phyloP scores from a whole-genome alignment of 345 rosid genomes.

The Cardamine occulta region DNA sequence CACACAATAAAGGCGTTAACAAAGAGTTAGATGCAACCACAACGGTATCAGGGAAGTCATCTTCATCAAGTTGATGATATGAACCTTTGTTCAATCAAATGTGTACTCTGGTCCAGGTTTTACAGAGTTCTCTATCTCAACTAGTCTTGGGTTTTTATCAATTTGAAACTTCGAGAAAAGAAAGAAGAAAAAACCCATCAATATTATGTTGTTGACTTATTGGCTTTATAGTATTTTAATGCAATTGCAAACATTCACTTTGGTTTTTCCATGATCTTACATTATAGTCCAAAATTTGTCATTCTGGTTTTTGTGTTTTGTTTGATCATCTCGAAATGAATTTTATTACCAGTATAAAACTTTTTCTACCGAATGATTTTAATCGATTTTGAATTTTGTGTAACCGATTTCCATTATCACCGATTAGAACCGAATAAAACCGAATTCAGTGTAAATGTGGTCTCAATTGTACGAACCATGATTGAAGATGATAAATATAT shows the following conservation, averaged over 20 bases:
- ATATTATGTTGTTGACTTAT: background rate
- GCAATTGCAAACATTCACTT: background rate
- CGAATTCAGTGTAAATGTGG: slow-evolving; percentile 8
- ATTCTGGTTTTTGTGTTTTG: slow-evolving; percentile 2
- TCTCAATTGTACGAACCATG: background rate
- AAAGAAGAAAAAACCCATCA: no score
- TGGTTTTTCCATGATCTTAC: slow-evolving; percentile 1
- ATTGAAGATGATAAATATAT: no score
- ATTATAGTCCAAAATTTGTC: background rate
- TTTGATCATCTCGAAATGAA: background rate
- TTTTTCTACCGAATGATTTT: background rate
- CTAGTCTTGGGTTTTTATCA: slow-evolving; percentile 7
- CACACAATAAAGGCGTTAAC: slow-evolving; percentile 49
- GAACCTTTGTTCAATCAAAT: slow-evolving; percentile 15
- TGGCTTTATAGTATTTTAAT: background rate
- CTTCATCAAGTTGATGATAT: slow-evolving; percentile 27
- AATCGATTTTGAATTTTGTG: background rate
- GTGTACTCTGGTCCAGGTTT: slow-evolving; percentile 25
- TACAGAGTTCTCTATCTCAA: slow-evolving; percentile 13
- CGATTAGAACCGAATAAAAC: background rate
- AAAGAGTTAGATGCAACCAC: slow-evolving; percentile 47
- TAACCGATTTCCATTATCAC: background rate
- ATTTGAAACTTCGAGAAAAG: background rate
- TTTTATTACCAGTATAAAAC: background rate
- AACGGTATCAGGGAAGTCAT: slow-evolving; percentile 35